phyloP scores from a whole-genome alignment of 176 grass and related monocot species.

The Cenchrus fungigraminus region DNA sequence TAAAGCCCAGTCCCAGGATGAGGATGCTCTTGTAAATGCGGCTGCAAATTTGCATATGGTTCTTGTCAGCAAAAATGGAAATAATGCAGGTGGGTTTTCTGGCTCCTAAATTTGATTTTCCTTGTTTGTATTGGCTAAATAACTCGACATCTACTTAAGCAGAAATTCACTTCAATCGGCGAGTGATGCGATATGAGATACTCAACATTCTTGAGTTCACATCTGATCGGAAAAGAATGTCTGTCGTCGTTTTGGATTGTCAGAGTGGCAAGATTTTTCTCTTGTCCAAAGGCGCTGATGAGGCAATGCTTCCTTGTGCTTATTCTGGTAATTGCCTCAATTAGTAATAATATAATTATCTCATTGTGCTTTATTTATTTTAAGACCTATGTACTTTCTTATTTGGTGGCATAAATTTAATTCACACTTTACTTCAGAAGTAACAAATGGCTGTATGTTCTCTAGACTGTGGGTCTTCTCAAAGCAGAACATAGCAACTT shows the following conservation, averaged over 20 bases:
- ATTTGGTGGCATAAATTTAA: constrained; percentile 26
- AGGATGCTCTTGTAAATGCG: constrained; percentile 97
- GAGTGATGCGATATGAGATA: constrained; percentile 71
- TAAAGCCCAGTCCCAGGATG: constrained; percentile 98
- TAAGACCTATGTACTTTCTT: not conserved
- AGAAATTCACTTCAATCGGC: constrained; percentile 84
- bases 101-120: constrained; percentile 37
- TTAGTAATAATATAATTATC: not conserved
- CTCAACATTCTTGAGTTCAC: constrained; percentile 95
- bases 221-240: constrained; percentile 99
- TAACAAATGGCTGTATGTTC: not conserved
- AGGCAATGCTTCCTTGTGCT: constrained; percentile 77
- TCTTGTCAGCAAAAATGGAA: constrained; percentile 82
- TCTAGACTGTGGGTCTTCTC: constrained; percentile 22
- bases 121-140: constrained; percentile 25
- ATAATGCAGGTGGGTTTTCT: constrained; percentile 63
- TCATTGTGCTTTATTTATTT: not conserved
- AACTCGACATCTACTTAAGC: constrained; percentile 41
- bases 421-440: not conserved
- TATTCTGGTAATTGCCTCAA: constrained; percentile 64
- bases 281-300: constrained; percentile 94
- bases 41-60: constrained; percentile 87
- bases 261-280: constrained; percentile 86
- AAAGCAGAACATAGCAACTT: constrained; percentile 6
- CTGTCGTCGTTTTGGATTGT: constrained; percentile 73